Evolutionary conservation across 768 basidiomycete genomes (phyloP).

Genomic region (Phylloporus rhodoxanthus): DNA sequence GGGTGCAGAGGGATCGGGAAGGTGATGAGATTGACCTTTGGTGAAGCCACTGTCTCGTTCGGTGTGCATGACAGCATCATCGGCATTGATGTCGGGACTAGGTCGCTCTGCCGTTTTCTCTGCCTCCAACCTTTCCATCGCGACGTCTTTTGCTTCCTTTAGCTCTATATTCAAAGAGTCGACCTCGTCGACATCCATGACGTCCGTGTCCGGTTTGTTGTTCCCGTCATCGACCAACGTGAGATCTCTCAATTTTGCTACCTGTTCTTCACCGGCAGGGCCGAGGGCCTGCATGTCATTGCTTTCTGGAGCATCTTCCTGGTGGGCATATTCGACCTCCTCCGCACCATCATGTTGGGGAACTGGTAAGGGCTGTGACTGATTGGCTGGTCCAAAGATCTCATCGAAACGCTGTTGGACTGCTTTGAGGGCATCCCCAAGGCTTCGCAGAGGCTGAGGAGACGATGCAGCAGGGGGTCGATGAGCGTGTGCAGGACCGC

Average conservation of each 20-base stretch:
- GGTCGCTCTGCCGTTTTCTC: constrained; percentile 25
- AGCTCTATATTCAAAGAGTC: constrained; percentile 11
- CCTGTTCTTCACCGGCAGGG: constrained; percentile 77
- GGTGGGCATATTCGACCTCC: constrained; percentile 66
- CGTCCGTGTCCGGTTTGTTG: constrained; percentile 32
- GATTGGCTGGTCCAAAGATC: constrained; percentile 50
- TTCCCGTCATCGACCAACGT: constrained; percentile 62
- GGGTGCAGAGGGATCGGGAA: constrained; percentile 23
- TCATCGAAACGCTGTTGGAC: constrained; percentile 80
- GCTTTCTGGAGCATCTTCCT: constrained; percentile 56
- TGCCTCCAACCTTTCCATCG: constrained; percentile 23
- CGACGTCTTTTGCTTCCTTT: constrained; percentile 22
- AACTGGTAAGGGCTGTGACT: constrained; percentile 25
- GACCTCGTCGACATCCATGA: constrained; percentile 47
- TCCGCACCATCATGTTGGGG: constrained; percentile 37
- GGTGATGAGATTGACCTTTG: constrained; percentile 5
- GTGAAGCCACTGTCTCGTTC: constrained; percentile 15
- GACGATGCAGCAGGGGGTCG: constrained; percentile 32
- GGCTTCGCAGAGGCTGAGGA: constrained; percentile 62
- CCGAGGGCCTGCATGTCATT: constrained; percentile 86
- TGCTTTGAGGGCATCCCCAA: constrained; percentile 80
- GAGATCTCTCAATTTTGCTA: constrained; percentile 75
- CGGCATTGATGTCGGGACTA: constrained; percentile 29
- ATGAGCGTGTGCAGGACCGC: constrained; percentile 38
- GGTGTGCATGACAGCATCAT: constrained; percentile 43